phyloP scores from a whole-genome alignment of 1,284 basidiomycete species.

The Leccinum ponderosum region DNA sequence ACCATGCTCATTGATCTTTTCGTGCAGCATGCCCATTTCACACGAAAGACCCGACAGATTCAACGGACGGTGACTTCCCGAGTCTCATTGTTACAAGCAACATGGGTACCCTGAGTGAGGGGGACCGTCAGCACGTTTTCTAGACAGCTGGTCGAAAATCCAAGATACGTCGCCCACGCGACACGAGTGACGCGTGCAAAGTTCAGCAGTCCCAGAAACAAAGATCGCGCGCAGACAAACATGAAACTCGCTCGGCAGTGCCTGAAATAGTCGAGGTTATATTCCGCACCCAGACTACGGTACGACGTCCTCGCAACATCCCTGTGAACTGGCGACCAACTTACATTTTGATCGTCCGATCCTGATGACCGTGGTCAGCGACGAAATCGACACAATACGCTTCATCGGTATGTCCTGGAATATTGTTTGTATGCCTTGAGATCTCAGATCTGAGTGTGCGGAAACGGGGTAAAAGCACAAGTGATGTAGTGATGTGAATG shows the following conservation, averaged over 20 bases:
- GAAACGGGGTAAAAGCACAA: neutral
- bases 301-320: no score
- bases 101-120: no score
- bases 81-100: no score
- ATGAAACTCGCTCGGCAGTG: neutral
- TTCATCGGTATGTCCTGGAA: conserved; percentile 96
- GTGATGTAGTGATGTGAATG: neutral
- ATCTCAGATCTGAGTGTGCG: conserved; percentile 79
- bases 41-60: no score
- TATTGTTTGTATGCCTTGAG: conserved; percentile 92
- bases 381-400: conserved; percentile 99
- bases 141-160: no score
- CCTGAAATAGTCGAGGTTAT: neutral
- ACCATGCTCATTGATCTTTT: no score
- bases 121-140: no score
- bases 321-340: neutral
- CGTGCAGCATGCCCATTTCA: no score
- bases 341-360: conserved; percentile 73
- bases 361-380: conserved; percentile 97
- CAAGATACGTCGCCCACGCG: no score
- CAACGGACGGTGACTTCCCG: no score
- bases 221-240: neutral
- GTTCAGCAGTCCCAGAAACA: neutral
- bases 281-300: neutral
- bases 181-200: neutral